Evolutionary conservation across 768 basidiomycete species (phyloP), one percentile per base, ranked within the genome.

Genomic region (Coprinopsis cinerea): DNA sequence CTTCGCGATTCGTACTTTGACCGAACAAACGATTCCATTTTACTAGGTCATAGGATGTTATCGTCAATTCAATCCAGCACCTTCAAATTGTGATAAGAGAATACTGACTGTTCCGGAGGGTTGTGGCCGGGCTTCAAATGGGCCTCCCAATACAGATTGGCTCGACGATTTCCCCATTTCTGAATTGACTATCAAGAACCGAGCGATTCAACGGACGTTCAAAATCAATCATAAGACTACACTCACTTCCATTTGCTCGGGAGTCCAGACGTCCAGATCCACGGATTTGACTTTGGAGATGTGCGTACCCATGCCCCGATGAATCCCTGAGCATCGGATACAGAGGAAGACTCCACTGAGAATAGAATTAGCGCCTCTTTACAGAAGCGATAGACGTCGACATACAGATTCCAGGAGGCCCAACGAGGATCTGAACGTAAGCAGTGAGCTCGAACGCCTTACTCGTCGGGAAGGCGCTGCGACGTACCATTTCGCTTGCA

Each of bases 271-370:
- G 59, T 99, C 95, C 47, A 99, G 82, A 69, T 99, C 95, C 48
- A 99, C 90, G 2, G 92, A 95, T 62, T 96, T 96, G 64, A 99
- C 89, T 62, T 88, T 90, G 69, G 88, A 90, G 66, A 98, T 96
- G 67, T 99, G 95, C 0, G 95, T 97, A 52, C 95, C 95, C 92
- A 99, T 93, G 34, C 91, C 87, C 36, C 95, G 85, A 67, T 99
- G 95, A 50, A 97, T 89, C 24, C 95, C 95, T 13, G 94, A 97
- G 68, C 95, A 99, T 51, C 95, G 82, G 55, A 99, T 96, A 64
- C 95, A 99, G 32, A 98, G 74, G 63, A 92, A 96, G 1, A 92
- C 86, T 20, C 95, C 95, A 23, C 91, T 93, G 54, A 18, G 49
- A 43, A 28, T 7, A 1, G 3, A 44, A 23, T 55, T 11, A 62